Evolutionary conservation across 345 rosid species (phyloP).

Genomic region (Salix dunnii): DNA sequence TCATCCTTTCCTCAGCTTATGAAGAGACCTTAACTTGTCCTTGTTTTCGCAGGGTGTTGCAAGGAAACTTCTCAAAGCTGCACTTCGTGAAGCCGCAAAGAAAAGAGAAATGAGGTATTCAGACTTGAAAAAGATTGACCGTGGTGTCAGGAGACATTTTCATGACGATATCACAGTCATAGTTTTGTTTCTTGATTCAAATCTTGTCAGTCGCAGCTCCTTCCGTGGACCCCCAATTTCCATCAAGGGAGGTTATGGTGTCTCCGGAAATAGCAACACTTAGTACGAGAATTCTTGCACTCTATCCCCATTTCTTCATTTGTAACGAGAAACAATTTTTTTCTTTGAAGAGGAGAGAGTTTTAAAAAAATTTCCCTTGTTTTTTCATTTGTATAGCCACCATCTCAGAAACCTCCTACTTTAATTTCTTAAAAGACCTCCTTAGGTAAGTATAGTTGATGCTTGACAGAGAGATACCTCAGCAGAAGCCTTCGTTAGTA

Average conservation of each 20-base stretch:
- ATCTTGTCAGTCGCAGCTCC: conserved; percentile 43
- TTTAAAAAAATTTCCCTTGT: background rate
- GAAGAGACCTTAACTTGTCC: background rate
- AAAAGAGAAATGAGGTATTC: conserved; percentile 95
- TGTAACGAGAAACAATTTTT: conserved; percentile 18
- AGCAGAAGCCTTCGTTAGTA: background rate
- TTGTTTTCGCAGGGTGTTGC: conserved; percentile 63
- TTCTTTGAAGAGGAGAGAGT: conserved; percentile 11
- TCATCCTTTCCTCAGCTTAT: background rate
- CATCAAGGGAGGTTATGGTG: conserved; percentile 52
- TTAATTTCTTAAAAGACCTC: conserved; percentile 8
- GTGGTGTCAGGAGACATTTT: conserved; percentile 94
- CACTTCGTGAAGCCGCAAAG: conserved; percentile 82
- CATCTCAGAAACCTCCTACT: conserved; percentile 16
- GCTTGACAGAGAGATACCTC: conserved; percentile 16
- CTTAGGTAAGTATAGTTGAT: conserved; percentile 9
- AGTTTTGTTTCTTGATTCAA: conserved; percentile 73
- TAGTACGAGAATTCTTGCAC: conserved; percentile 30
- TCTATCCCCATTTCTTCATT: conserved; percentile 16
- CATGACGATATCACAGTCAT: conserved; percentile 91
- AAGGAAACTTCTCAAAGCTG: conserved; percentile 67
- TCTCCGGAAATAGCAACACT: conserved; percentile 26
- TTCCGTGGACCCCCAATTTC: conserved; percentile 49
- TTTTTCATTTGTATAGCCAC: conserved; percentile 35
- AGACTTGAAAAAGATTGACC: conserved; percentile 86